Base-by-base conservation (phyloP, 1,139 yeast species). In the Magnusiomyces sp. region DNA sequence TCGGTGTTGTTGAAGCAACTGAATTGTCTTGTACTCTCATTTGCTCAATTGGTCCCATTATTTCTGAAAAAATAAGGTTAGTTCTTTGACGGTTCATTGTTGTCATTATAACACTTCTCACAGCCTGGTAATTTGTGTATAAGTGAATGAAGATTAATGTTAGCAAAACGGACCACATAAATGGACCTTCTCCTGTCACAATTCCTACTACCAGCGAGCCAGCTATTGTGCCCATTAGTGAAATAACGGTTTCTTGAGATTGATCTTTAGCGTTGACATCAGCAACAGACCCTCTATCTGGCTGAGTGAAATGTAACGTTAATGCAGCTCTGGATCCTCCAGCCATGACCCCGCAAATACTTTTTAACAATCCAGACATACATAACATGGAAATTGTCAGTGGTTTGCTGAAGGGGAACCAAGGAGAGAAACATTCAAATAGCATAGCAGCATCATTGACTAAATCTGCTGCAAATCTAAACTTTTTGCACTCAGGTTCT, bases 221-320 rank as follows among this genome's bases (percentile, higher is more conserved):
- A 3, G 63, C 64, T 20, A 68, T 61, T 68, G 66, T 66, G 16
- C 72, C 71, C 59, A 68, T 46, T 23, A 68, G 51, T 11, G 68
- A 62, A 32, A 68, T 66, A 23, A 68, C 69, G 1, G 72, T 68
- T 52, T 68, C 71, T 55, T 68, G 71, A 10, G 68, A 62, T 51
- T 66, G 68, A 47, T 68, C 71, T 50, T 68, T 68, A 13, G 71
- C 72, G 48, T 64, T 65, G 20, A 68, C 71, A 51, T 66, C 70
- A 13, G 67, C 67, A 33, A 67, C 62, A 27, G 65, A 60, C 13
- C 71, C 70, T 29, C 56, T 53, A 38, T 51, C 57, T 2, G 69
- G 64, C 48, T 63, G 61, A 2, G 72, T 68, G 49, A 68, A 68
- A 50, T 68, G 71, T 56, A 63, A 67, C 7, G 71, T 67, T 49